Evolutionary conservation across 306 rosid genomes (phyloP), one percentile per base, ranked within the genome.

Genomic region (Oemleria cerasiformis): DNA sequence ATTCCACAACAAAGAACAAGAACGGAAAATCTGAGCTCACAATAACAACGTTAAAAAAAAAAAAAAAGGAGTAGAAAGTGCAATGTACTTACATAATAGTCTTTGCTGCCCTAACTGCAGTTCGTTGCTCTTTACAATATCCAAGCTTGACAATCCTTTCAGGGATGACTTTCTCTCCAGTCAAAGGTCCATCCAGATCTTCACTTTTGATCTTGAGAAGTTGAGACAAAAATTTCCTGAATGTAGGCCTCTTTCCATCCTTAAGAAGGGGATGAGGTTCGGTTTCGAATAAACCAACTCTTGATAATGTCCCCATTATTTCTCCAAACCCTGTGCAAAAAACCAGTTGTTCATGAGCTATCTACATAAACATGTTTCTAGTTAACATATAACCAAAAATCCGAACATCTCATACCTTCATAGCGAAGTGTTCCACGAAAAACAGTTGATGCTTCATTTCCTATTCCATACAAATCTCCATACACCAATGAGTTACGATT

Each of bases 381-480:
- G 36, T 61, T 17, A 47, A 12, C 10, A 73, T 8, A 58, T 8
- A 58, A 60, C 2, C n/a, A 5, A 19, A 71, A 74, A 73, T 47
- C 34, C 38, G 66, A n/a, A 56, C 43, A 55, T 20, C 53, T 8
- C 87, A 74, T 87, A 78, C 99, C 99, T 94, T 94, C 92, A 36
- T 91, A 94, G 63, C 99, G 92, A 64, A 94, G 92, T 66, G 99
- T 94, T 86, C 96, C 99, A 36, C 97, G 97, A 73, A 91, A 94
- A 71, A 94, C 44, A 17, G 96, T 87, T 7, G 91, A 83, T 74
- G 99, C 97, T 85, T 94, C 96, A 57, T 89, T 72, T 68, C 71
- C 86, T 58, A 94, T 91, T 73, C 91, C 90, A 58, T 94, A 94
- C 80, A 89, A 74, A 23, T 94, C 91, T 60, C 95, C 96, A 65